These are phyloP conservation scores for Saccharomyces jurei DNA, from an alignment of 805 yeast species.

Conservation along the genomic window DNA sequence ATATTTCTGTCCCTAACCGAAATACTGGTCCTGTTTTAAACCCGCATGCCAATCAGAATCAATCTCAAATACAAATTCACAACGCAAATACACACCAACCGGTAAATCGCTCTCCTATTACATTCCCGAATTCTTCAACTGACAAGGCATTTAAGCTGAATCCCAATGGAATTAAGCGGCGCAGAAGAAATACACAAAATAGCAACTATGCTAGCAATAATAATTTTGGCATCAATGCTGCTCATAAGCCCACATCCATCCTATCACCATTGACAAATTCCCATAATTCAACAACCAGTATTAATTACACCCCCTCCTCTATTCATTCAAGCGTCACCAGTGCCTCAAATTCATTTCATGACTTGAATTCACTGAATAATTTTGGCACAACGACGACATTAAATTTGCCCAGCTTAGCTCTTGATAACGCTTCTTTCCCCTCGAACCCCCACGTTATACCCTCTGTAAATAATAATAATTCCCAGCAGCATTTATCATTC, in stretches of 20 bases:
- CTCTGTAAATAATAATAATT: not conserved
- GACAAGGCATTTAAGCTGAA: slow-evolving; percentile 21
- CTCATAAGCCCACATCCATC: not conserved
- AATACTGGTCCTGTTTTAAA: not conserved
- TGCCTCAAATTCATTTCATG: slow-evolving; percentile 9
- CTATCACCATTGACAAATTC: not conserved
- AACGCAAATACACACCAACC: not conserved
- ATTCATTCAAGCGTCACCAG: slow-evolving; percentile 8
- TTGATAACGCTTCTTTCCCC: not conserved
- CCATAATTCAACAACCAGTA: not conserved
- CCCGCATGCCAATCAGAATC: not conserved
- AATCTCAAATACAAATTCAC: not conserved
- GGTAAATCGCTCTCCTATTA: not conserved
- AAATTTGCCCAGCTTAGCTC: not conserved
- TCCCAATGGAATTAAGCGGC: slow-evolving; percentile 28
- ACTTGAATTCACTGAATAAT: slow-evolving; percentile 9
- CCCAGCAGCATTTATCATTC: not conserved
- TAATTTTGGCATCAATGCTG: not conserved
- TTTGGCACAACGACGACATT: slow-evolving; percentile 5
- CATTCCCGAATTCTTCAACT: not conserved
- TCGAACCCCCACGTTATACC: not conserved
- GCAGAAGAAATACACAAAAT: slow-evolving; percentile 9
- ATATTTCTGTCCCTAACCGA: not conserved
- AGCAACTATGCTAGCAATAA: not conserved
- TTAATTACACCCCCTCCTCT: not conserved